Conservation (phyloP, 1,284 basidiomycete genomes). For the Leccinum laetum region DNA sequence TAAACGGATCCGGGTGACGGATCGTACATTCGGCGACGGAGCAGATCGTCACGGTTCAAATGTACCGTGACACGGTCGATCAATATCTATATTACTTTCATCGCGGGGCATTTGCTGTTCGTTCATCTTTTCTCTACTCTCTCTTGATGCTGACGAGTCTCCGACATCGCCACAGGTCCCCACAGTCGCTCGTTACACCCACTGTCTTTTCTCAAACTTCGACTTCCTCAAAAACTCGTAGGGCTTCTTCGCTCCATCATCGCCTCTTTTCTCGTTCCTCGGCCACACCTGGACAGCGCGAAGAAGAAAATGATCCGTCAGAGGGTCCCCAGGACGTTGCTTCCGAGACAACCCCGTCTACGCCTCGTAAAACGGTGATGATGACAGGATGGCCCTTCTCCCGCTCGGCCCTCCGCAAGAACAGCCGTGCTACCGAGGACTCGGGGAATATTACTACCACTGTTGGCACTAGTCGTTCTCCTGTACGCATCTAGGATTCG, state of each 20-base stretch:
- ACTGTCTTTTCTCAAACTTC: constrained; percentile 22
- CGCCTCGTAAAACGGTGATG: constrained; percentile 27
- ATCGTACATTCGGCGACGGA: too few relatives aligned
- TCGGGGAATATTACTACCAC: constrained; percentile 3
- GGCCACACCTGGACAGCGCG: constrained; percentile 8
- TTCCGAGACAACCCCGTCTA: constrained; percentile 1
- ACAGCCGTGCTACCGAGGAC: constrained; percentile 6
- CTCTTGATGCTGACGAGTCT: too few relatives aligned
- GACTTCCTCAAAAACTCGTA: constrained; percentile 14
- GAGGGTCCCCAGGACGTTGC: constrained; percentile 15
- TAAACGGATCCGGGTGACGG: too few relatives aligned
- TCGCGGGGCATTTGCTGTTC: too few relatives aligned
- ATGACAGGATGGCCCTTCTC: constrained; percentile 28
- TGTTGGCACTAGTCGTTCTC: constrained; percentile 8
- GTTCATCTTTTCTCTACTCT: too few relatives aligned
- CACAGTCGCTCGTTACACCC: constrained; percentile 22
- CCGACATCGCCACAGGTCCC: not conserved
- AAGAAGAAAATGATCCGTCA: constrained; percentile 4
- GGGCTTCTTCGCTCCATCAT: constrained; percentile 29
- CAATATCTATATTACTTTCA: too few relatives aligned
- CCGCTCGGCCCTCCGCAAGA: constrained; percentile 24
- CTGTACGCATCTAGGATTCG: not conserved
- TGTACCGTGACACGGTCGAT: too few relatives aligned
- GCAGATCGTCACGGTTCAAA: too few relatives aligned
- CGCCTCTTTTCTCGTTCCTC: constrained; percentile 31